phyloP scores from a whole-genome alignment of 768 basidiomycete genomes.

The Trametes coccinea region DNA sequence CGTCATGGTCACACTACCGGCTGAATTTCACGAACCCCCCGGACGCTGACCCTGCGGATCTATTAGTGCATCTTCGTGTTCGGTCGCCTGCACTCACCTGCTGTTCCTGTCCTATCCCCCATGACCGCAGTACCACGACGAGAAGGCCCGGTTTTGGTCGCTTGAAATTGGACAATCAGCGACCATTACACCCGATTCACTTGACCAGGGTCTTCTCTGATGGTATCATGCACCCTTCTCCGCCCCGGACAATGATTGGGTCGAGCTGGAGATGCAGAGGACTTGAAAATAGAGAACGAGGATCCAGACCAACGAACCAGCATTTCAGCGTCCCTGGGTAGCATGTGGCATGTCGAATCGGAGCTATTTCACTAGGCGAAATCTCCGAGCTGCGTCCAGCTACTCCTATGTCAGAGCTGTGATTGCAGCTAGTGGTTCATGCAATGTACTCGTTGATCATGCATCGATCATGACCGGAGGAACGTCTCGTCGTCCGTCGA shows the following conservation, averaged over 20 bases:
- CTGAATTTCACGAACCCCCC: not conserved
- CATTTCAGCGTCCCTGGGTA: not conserved
- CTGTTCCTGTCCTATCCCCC: not conserved
- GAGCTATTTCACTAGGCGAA: too few species aligned
- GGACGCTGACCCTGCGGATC: not conserved
- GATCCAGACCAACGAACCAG: slow-evolving; percentile 7
- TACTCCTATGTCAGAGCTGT: too few species aligned
- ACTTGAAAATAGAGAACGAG: not conserved
- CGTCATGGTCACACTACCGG: slow-evolving; percentile 13
- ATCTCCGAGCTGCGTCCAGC: too few species aligned
- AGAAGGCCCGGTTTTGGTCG: not conserved
- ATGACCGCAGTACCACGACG: slow-evolving; percentile 10
- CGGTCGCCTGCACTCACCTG: not conserved
- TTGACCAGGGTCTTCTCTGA: not conserved
- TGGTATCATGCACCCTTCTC: not conserved
- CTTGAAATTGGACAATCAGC: not conserved
- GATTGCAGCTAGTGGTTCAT: too few species aligned
- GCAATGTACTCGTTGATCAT: too few species aligned
- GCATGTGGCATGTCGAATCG: not conserved
- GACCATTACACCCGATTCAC: not conserved
- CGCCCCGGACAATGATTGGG: not conserved
- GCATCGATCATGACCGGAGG: too few species aligned
- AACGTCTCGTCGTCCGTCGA: not conserved
- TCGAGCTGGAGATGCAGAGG: not conserved
- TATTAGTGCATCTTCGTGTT: not conserved